Percentiles rank a stretch among this genome's conserved stretches.
phyloP scores from a whole-genome alignment of 331 rosid species.

The Erythrophleum ivorense region DNA sequence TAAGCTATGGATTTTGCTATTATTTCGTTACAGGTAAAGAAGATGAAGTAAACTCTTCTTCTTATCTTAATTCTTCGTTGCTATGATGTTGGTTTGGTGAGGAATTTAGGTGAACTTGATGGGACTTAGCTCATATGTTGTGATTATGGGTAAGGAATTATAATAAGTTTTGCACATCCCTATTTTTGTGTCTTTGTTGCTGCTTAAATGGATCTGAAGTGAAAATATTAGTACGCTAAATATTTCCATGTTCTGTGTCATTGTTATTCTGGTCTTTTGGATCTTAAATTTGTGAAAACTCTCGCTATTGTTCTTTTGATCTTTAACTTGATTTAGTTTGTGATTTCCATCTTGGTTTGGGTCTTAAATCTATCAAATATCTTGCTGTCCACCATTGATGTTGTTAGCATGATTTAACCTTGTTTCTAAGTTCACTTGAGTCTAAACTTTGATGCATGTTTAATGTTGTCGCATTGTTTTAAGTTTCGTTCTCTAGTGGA shows the following conservation, averaged over 20 bases:
- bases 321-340: too few relatives aligned
- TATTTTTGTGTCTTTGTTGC: background rate
- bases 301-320: too few relatives aligned
- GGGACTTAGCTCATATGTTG: background rate
- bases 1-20: background rate
- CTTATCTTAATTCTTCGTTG: background rate
- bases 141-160: background rate
- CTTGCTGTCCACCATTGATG: too few relatives aligned
- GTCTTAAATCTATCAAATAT: too few relatives aligned
- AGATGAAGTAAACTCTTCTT: background rate
- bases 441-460: too few relatives aligned
- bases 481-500: too few relatives aligned
- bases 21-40: background rate
- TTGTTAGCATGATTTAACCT: too few relatives aligned
- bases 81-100: background rate
- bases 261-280: background rate
- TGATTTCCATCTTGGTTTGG: too few relatives aligned
- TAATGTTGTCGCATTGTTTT: too few relatives aligned
- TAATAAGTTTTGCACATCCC: background rate
- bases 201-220: background rate
- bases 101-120: background rate
- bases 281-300: background rate
- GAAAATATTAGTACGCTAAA: background rate
- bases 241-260: background rate
- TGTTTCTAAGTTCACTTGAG: too few relatives aligned